Percentiles rank a stretch among this genome's conserved stretches.
Conservation (phyloP, 176 grass and related monocot genomes). For the Calamus simplicifolius region DNA sequence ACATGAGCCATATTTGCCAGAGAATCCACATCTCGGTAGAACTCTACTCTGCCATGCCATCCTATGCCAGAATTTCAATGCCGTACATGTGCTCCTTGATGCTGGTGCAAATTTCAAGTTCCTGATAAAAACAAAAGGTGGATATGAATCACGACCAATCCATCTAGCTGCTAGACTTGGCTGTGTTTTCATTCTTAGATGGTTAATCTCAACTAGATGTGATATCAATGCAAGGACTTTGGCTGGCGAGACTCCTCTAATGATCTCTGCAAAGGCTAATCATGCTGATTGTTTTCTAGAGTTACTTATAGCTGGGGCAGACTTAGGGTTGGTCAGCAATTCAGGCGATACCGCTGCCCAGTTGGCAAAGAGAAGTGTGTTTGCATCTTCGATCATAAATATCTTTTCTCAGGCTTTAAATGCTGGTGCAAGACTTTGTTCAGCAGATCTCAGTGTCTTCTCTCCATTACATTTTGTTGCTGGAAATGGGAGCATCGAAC, state of each 20-base stretch:
- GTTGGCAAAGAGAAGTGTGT: conserved; percentile 31
- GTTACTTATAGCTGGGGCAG: conserved; percentile 42
- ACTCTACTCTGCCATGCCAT: conserved; percentile 62
- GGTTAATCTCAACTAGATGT: conserved; percentile 27
- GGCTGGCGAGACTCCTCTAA: conserved; percentile 49
- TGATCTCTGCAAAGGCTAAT: conserved; percentile 36
- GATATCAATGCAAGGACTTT: conserved; percentile 35
- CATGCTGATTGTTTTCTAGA: conserved; percentile 44
- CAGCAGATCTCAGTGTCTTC: conserved; percentile 35
- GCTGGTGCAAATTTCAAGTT: conserved; percentile 48
- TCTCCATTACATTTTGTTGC: conserved; percentile 47
- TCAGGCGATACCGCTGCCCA: conserved; percentile 31
- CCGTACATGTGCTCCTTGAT: conserved; percentile 34
- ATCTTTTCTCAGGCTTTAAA: conserved; percentile 37
- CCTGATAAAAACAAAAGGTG: conserved; percentile 28
- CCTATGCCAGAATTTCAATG: conserved; percentile 51
- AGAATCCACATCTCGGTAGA: conserved; percentile 39
- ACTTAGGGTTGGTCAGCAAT: conserved; percentile 36
- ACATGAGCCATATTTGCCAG: conserved; percentile 41
- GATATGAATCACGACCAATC: conserved; percentile 32
- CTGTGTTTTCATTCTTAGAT: conserved; percentile 26
- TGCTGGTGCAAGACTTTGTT: conserved; percentile 22
- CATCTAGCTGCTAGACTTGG: conserved; percentile 52
- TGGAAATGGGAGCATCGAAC: conserved; percentile 27
- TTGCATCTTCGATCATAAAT: conserved; percentile 29